Base-by-base conservation (phyloP, 495 filamentous ascomycete genomes). In the Apiosordaria backusii region DNA sequence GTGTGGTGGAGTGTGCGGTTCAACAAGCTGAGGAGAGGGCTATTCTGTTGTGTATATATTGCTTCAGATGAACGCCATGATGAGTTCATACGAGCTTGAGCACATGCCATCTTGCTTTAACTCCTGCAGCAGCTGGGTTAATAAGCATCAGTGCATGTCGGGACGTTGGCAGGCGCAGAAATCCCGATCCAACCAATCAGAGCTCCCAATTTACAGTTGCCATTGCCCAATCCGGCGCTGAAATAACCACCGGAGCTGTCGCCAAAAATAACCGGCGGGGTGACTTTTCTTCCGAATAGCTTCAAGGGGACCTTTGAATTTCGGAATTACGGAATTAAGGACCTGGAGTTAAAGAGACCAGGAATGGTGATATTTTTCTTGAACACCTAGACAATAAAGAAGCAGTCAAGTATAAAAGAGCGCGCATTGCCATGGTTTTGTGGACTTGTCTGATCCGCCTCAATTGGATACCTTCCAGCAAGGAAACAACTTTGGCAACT, bases 201-300 rank as follows among this genome's bases (percentile, higher is more conserved):
- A 4, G 16, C 18, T 0, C 21, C 1, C 15, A 3, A 16, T 61
- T 58, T 27, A 1, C 13, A 3, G 1, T 19, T 13, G 3, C 19
- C 24, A 23, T 55, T 64, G 57, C 61, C 66, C 50, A n/a, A 67
- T 67, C 24, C 50, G 66, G 66, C 35, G 5, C 9, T 45, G 35
- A 7, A 45, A 18, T 13, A 45, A 45, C 16, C 1, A 7, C 35
- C 35, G 35, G 35, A 45, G 35, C 35, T 6, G 16, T 15, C 16
- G 35, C 10, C 13, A 0, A 45, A 45, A 45, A 45, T 18, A 7
- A 45, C 35, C 35, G 35, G 35, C 35, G 35, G 35, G 35, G 35
- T 13, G 35, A 45, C 35, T 45, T 45, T 45, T 9, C 13, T 45
- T 7, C 35, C 35, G 35, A 45, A 45, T 13, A 45, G 1, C 35